Evolutionary conservation across 441 rosid species (phyloP).

Genomic region (Adansonia rubrostipa): DNA sequence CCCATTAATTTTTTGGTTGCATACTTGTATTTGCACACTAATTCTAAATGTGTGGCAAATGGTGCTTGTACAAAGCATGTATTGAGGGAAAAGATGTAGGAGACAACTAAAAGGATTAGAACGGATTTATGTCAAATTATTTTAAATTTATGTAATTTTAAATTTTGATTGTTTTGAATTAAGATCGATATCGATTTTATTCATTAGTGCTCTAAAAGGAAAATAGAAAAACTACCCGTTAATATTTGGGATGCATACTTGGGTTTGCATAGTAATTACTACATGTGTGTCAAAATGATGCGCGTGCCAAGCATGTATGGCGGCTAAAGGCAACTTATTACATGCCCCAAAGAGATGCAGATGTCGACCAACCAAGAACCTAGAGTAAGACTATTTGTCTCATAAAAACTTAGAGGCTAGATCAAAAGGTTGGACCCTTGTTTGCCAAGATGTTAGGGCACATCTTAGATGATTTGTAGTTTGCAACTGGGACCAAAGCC

Average conservation of each 20-base stretch:
- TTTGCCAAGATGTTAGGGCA: conserved; percentile 57
- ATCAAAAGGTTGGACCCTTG: conserved; percentile 25
- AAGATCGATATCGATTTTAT: too few species aligned
- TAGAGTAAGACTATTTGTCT: conserved; percentile 49
- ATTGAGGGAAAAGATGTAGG: not conserved
- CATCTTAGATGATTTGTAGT: conserved; percentile 51
- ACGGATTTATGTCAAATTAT: not conserved
- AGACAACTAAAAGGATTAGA: not conserved
- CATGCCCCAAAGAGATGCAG: conserved; percentile 38
- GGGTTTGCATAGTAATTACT: not conserved
- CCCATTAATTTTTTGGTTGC: not conserved
- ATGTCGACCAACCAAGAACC: conserved; percentile 36
- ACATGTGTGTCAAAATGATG: conserved; percentile 40
- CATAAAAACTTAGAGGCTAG: conserved; percentile 24
- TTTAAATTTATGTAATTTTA: not conserved
- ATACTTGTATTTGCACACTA: not conserved
- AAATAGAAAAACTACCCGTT: not conserved
- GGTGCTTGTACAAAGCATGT: not conserved
- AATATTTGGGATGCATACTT: not conserved
- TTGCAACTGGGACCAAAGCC: conserved; percentile 45
- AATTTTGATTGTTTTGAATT: fast-evolving
- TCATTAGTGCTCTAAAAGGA: not conserved
- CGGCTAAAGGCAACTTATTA: conserved; percentile 52
- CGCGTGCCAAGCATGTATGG: conserved; percentile 60
- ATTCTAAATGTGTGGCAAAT: conserved; percentile 1